phyloP scores from a whole-genome alignment of 2,329 filamentous ascomycete genomes.

The Penicillium italicum region DNA sequence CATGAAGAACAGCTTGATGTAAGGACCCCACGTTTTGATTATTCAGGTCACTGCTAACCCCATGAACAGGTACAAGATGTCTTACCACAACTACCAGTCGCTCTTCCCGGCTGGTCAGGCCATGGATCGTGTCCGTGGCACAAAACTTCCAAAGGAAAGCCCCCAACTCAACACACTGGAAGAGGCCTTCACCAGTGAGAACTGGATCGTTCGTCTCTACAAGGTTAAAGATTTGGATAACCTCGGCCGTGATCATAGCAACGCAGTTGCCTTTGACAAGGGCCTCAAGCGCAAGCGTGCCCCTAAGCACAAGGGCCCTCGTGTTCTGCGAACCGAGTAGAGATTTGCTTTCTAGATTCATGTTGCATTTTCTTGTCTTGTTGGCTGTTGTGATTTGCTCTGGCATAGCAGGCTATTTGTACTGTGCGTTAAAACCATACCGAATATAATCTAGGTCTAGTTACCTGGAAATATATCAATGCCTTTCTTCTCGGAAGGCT shows the following conservation, averaged over 20 bases:
- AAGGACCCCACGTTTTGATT: slow-evolving; percentile 43
- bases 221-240: slow-evolving; percentile 99
- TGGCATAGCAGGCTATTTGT: slow-evolving; percentile 9
- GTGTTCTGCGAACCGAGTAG: slow-evolving; percentile 45
- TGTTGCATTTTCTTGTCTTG: slow-evolving; percentile 8
- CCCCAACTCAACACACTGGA: slow-evolving; percentile 85
- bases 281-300: slow-evolving; percentile 53
- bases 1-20: slow-evolving; percentile 99
- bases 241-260: slow-evolving; percentile 80
- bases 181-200: slow-evolving; percentile 97
- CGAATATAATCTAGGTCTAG: slow-evolving; percentile 11
- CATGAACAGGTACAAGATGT: slow-evolving; percentile 92
- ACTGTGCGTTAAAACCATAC: slow-evolving; percentile 7
- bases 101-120: slow-evolving; percentile 92
- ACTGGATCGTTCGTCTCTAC: slow-evolving; percentile 99
- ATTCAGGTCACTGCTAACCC: slow-evolving; percentile 19
- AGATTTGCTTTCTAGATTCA: slow-evolving; percentile 9
- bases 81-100: slow-evolving; percentile 93
- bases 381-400: slow-evolving; percentile 12
- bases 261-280: slow-evolving; percentile 52
- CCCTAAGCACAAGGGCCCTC: slow-evolving; percentile 43
- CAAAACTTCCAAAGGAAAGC: slow-evolving; percentile 74
- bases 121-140: slow-evolving; percentile 80
- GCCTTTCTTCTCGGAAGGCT: background rate
- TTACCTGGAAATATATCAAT: slow-evolving; percentile 5